Conservation (phyloP, 768 basidiomycete genomes). For the Boletus reticuloceps region DNA sequence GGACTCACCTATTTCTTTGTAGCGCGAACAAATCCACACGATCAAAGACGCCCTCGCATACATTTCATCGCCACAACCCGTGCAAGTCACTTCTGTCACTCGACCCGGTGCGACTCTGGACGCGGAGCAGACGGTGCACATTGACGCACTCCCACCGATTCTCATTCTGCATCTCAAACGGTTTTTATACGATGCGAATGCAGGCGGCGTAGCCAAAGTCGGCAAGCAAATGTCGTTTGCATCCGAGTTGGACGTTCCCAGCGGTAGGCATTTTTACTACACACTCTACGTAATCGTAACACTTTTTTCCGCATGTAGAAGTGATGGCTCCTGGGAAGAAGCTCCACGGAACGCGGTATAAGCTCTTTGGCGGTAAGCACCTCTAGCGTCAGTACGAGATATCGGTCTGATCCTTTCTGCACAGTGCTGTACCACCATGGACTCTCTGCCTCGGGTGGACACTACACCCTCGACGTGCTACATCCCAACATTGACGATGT, state of each 20-base stretch:
- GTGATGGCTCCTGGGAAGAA: conserved; percentile 55
- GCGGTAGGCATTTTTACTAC: conserved; percentile 40
- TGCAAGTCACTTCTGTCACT: conserved; percentile 63
- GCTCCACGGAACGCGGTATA: conserved; percentile 58
- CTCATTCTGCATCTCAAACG: conserved; percentile 88
- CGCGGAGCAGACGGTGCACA: conserved; percentile 67
- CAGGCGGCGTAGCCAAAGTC: conserved; percentile 80
- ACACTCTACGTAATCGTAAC: rapidly evolving
- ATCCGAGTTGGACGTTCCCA: conserved; percentile 72
- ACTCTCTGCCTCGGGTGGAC: conserved; percentile 83
- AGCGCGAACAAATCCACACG: conserved; percentile 72
- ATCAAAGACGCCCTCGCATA: conserved; percentile 81
- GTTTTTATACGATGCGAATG: conserved; percentile 79
- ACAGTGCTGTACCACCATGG: conserved; percentile 93
- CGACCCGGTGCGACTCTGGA: conserved; percentile 62
- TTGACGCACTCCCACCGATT: conserved; percentile 81
- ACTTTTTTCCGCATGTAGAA: conserved; percentile 36
- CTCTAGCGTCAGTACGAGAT: background rate
- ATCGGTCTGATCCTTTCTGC: background rate
- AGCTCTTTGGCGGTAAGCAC: conserved; percentile 75
- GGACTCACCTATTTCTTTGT: background rate
- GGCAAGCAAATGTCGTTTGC: conserved; percentile 78
- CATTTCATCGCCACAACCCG: conserved; percentile 75
- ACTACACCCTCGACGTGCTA: conserved; percentile 91
- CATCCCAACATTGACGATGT: conserved; percentile 62